Evolutionary conservation across 169 alveolate genomes (phyloP), one percentile per base, ranked within the genome.

Genomic region (Cryptosporidium parvum): DNA sequence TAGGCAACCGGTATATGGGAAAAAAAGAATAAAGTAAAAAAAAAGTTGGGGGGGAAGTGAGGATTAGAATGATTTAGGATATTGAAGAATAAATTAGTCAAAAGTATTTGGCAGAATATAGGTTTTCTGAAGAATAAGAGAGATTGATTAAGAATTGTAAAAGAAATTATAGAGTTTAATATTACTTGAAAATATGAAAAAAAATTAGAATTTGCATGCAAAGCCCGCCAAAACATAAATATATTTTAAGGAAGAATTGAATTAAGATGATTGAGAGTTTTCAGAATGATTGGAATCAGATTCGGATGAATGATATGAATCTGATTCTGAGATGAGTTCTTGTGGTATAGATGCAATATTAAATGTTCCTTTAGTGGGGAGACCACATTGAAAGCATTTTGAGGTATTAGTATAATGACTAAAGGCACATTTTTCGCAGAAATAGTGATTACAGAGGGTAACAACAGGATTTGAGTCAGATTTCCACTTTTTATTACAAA

Each of bases 401-500:
- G 91, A 91, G 84, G 93, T 93, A 21, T 91, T 95, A 42, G 91
- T 85, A 93, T 94, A 97, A 58, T 95, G 91, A 23, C 93, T 91
- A 35, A 96, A 84, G 29, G 98, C 97, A 91, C 99, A 98, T 53
- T 85, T 87, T 85, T 96, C 99, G 86, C 99, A 98, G 91, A 96
- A 98, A 91, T 94, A 95, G 92, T 98, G 99, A 21, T 86, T 85
- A 69, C 99, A 98, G 62, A 92, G 85, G 6, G 99, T 97, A 42
- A 95, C 94, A 18, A 97, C 94, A 26, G 99, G 99, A 26, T 93
- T 86, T 95, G 93, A 93, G 31, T 85, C 93, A 5, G 85, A 42
- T 31, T 53, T 86, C 95, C 98, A 96, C 59, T 91, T 91, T 56
- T 94, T 72, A 45, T 94, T 93, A 92, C 99, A 97, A 21, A 95